Conservation (phyloP, 176 grass and related monocot genomes). For the Carex scoparia region DNA sequence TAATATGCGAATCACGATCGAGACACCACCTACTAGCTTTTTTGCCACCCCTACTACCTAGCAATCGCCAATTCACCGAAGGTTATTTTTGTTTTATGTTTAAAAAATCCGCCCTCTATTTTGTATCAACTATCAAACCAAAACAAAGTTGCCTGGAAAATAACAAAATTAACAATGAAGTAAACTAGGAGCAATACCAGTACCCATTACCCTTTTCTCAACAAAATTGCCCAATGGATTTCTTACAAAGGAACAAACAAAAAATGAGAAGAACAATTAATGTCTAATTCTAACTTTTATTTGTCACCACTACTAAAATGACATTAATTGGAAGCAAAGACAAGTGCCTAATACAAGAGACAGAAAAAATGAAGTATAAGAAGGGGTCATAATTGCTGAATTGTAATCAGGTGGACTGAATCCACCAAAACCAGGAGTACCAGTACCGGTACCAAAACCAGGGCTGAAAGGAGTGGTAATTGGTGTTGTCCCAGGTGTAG, state of each 20-base stretch:
- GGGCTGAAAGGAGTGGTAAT: background rate
- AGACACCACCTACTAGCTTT: no score
- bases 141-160: background rate
- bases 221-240: conserved; percentile 17
- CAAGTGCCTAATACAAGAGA: conserved; percentile 4
- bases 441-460: background rate
- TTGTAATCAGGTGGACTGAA: conserved; percentile 21
- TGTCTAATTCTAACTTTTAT: conserved; percentile 2
- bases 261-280: background rate
- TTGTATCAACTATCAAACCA: background rate
- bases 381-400: background rate
- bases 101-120: background rate
- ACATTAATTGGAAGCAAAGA: conserved; percentile 7
- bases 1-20: no score
- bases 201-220: background rate
- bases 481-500: conserved; percentile 10
- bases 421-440: conserved; percentile 16
- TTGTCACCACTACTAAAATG: background rate
- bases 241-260: conserved; percentile 17
- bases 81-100: background rate
- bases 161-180: background rate
- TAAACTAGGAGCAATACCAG: background rate
- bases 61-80: background rate
- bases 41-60: background rate
- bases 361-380: background rate